Percentiles rank a stretch among this genome's conserved stretches.
phyloP scores from a whole-genome alignment of 1,139 yeast genomes.

The Kodamaea suecica region DNA sequence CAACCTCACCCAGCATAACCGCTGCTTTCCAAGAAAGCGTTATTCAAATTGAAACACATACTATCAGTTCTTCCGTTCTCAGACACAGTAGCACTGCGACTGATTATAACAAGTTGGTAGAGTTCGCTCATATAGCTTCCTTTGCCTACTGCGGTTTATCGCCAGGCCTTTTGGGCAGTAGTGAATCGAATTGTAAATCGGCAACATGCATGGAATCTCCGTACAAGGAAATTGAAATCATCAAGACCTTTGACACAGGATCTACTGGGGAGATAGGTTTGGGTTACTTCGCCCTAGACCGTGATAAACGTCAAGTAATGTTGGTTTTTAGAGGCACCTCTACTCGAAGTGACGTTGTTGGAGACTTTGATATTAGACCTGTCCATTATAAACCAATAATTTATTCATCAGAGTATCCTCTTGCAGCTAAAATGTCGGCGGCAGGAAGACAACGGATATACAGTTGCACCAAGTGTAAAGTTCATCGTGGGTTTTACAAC shows the following conservation, averaged over 20 bases:
- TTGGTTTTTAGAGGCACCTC: constrained; percentile 58
- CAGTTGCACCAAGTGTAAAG: constrained; percentile 47
- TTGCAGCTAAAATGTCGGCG: too few species aligned
- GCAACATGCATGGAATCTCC: constrained; percentile 20
- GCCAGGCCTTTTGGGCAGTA: constrained; percentile 23
- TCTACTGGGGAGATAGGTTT: constrained; percentile 49
- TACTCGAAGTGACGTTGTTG: constrained; percentile 53
- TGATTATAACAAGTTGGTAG: constrained; percentile 30
- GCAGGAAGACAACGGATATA: constrained; percentile 16
- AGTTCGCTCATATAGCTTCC: constrained; percentile 36
- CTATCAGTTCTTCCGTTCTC: not conserved
- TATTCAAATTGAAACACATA: not conserved
- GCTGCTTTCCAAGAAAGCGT: too few species aligned
- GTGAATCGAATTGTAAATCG: constrained; percentile 21
- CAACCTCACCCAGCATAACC: too few species aligned
- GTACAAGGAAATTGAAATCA: constrained; percentile 27
- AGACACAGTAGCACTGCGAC: constrained; percentile 2
- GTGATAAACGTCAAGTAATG: constrained; percentile 30
- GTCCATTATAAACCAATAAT: constrained; percentile 32
- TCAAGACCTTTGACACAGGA: constrained; percentile 38
- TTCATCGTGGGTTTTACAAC: constrained; percentile 58
- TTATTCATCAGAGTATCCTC: constrained; percentile 5
- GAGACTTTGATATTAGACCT: constrained; percentile 48
- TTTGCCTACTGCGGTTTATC: constrained; percentile 40
- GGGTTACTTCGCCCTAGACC: constrained; percentile 48